phyloP scores from a whole-genome alignment of 495 filamentous ascomycete species.

The Trichoderma gamsii region DNA sequence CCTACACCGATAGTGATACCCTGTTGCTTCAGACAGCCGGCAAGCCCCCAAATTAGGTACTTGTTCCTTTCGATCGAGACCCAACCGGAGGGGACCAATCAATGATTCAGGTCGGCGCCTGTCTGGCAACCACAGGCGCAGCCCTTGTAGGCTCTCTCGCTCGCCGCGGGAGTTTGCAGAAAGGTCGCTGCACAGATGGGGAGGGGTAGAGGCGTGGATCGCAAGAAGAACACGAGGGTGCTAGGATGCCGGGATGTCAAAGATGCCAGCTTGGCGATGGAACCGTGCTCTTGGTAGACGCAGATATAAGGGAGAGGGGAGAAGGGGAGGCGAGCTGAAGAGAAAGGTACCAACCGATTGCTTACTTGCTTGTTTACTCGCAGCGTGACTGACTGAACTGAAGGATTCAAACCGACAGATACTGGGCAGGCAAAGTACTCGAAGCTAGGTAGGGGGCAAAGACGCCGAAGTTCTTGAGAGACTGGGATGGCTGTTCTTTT shows the following conservation, averaged over 20 bases:
- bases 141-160: not conserved
- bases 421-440: not conserved
- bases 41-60: not conserved
- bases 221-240: not conserved
- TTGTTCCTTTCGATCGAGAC: not conserved
- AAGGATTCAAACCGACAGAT: not conserved
- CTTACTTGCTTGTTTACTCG: not conserved
- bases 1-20: not conserved
- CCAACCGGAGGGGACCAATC: not conserved
- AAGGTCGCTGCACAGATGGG: conserved; percentile 6
- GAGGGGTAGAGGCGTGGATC: not conserved
- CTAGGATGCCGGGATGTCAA: conserved; percentile 4
- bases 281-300: not conserved
- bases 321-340: not conserved
- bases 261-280: conserved; percentile 4
- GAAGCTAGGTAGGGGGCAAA: not conserved
- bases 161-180: conserved; percentile 7
- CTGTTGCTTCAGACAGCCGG: not conserved
- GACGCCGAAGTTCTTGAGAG: not conserved
- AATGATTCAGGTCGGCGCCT: not conserved
- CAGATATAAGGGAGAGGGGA: not conserved
- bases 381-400: not conserved
- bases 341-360: too few relatives aligned
- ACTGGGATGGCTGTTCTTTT: not conserved
- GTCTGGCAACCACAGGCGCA: not conserved